Conservation (phyloP, 345 rosid genomes). For the Gossypioides kirkii region DNA sequence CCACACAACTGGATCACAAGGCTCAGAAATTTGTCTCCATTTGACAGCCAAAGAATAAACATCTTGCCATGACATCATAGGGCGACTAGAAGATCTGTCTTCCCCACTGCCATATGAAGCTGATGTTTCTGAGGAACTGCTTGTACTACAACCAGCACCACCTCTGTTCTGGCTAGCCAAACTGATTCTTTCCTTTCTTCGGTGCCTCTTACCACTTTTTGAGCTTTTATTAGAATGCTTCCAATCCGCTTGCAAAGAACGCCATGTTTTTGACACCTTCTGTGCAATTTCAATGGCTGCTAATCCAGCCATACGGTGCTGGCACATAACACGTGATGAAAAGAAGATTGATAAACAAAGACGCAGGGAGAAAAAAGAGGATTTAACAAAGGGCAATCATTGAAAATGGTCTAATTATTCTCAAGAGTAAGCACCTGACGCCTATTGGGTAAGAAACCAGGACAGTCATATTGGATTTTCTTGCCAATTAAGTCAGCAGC, state of each 20-base stretch:
- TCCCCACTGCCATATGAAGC: conserved; percentile 54
- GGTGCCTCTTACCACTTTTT: conserved; percentile 58
- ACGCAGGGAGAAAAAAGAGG: not conserved
- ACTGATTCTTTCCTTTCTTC: conserved; percentile 66
- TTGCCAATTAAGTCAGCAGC: conserved; percentile 88
- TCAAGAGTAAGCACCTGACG: conserved; percentile 63
- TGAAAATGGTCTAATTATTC: not conserved
- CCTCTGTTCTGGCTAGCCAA: conserved; percentile 88
- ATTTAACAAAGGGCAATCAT: not conserved
- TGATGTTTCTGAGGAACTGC: conserved; percentile 64
- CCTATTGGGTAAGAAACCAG: conserved; percentile 59
- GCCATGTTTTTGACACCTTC: conserved; percentile 88
- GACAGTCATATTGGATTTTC: conserved; percentile 50
- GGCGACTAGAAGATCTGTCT: conserved; percentile 58
- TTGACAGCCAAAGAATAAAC: conserved; percentile 76
- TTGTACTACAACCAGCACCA: conserved; percentile 91
- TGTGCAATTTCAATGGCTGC: conserved; percentile 91
- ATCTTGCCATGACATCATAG: conserved; percentile 74
- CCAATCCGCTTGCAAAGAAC: conserved; percentile 69
- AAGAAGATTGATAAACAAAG: conserved; percentile 12
- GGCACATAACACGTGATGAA: conserved; percentile 31
- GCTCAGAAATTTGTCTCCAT: conserved; percentile 99
- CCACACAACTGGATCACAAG: conserved; percentile 99
- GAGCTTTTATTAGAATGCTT: conserved; percentile 54
- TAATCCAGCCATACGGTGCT: conserved; percentile 99